Percentiles rank a stretch among this genome's conserved stretches.
phyloP scores from a whole-genome alignment of 2,329 filamentous ascomycete genomes.

The Cladosporium sp. region DNA sequence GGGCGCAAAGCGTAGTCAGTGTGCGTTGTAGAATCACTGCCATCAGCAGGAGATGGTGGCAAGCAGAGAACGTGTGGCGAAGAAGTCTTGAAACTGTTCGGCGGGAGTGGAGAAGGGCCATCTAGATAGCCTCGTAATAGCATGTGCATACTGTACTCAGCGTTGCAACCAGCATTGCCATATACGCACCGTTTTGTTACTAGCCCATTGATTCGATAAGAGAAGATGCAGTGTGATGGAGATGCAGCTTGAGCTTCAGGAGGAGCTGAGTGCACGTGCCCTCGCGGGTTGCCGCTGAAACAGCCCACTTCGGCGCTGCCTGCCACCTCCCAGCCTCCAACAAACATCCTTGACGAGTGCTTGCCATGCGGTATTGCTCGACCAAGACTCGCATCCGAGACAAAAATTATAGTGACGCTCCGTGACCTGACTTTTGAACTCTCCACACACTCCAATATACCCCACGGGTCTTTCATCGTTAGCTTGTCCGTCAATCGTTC shows the following conservation, averaged over 20 bases:
- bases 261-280: too few relatives aligned
- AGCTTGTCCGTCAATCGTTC: background rate
- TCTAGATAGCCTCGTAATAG: too few relatives aligned
- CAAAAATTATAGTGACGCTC: background rate
- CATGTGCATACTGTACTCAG: too few relatives aligned
- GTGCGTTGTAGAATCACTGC: background rate
- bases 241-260: too few relatives aligned
- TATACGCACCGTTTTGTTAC: too few relatives aligned
- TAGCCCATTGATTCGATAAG: too few relatives aligned
- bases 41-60: background rate
- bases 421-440: background rate
- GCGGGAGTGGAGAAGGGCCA: too few relatives aligned
- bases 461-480: background rate
- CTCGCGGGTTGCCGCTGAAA: background rate
- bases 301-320: background rate
- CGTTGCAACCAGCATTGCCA: too few relatives aligned
- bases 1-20: constrained; percentile 15
- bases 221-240: too few relatives aligned
- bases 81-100: too few relatives aligned
- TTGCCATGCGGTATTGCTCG: background rate
- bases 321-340: background rate
- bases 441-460: background rate
- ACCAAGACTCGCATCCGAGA: background rate
- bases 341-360: background rate
- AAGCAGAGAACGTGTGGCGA: too few relatives aligned